A percentile compares a stretch with the other conserved stretches of the same genome.
These are phyloP conservation scores for Fulvia fulva DNA, from an alignment of 2,329 filamentous ascomycete species.

Conservation along the genomic window DNA sequence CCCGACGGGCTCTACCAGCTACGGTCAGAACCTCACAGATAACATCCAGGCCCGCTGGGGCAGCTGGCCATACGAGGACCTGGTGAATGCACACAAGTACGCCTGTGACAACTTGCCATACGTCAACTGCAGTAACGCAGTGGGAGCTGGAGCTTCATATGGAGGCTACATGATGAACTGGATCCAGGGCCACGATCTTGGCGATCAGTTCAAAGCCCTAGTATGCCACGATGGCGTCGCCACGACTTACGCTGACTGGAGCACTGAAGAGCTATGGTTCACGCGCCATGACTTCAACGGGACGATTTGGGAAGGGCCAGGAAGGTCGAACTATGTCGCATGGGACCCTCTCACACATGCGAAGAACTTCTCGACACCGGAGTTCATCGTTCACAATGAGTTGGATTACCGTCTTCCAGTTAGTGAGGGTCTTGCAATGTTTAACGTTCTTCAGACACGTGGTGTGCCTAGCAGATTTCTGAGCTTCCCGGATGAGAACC, in stretches of 20 bases:
- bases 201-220: slow-evolving; percentile 79
- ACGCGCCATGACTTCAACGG: slow-evolving; percentile 50
- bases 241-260: slow-evolving; percentile 38
- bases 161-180: slow-evolving; percentile 35
- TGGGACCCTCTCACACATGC: slow-evolving; percentile 23
- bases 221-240: slow-evolving; percentile 81
- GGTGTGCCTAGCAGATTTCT: slow-evolving; percentile 23
- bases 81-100: slow-evolving; percentile 22
- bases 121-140: slow-evolving; percentile 24
- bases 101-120: slow-evolving; percentile 22
- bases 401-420: slow-evolving; percentile 23
- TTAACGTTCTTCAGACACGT: slow-evolving; percentile 22
- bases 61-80: slow-evolving; percentile 25
- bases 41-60: slow-evolving; percentile 24
- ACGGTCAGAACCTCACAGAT: slow-evolving; percentile 30
- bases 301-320: slow-evolving; percentile 43
- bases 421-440: slow-evolving; percentile 23
- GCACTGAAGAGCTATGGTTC: slow-evolving; percentile 51
- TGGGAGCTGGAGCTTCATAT: slow-evolving; percentile 33
- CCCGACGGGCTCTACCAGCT: slow-evolving; percentile 29
- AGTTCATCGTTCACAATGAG: slow-evolving; percentile 24
- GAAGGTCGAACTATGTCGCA: slow-evolving; percentile 15
- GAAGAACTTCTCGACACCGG: slow-evolving; percentile 22
- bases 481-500: slow-evolving; percentile 18
- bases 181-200: slow-evolving; percentile 82